A percentile compares a stretch with the other conserved stretches of the same genome.
Evolutionary conservation across 2,329 filamentous ascomycete genomes (phyloP).

Genomic region (Claviceps pazoutovae): DNA sequence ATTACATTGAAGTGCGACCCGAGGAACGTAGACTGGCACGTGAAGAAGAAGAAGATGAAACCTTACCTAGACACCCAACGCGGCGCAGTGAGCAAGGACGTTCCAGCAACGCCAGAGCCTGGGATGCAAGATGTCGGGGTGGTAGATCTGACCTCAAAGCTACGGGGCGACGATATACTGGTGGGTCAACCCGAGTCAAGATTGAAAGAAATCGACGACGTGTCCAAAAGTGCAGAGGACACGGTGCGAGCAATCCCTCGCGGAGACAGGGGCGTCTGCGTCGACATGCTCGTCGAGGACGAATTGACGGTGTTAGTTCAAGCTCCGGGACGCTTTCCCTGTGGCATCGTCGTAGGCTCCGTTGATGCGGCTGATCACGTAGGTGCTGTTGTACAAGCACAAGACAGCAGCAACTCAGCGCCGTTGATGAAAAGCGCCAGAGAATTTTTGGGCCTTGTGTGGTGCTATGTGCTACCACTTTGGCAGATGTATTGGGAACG

Average conservation of each 20-base stretch:
- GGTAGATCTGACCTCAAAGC: neutral
- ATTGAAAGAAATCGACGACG: neutral
- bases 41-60: neutral
- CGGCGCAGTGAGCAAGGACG: neutral
- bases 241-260: neutral
- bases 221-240: neutral
- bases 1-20: constrained; percentile 14
- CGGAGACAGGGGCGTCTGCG: neutral
- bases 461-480: constrained; percentile 5
- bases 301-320: constrained; percentile 5
- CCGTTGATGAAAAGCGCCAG: neutral
- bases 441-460: neutral
- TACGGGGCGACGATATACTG: neutral
- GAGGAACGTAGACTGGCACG: constrained; percentile 7
- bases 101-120: neutral
- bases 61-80: neutral
- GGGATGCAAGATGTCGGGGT: neutral
- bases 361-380: constrained; percentile 1
- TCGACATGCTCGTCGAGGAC: constrained; percentile 2
- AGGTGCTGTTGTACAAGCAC: neutral
- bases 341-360: constrained; percentile 14
- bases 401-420: neutral
- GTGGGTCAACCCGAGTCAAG: neutral
- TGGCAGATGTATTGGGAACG: constrained; percentile 20
- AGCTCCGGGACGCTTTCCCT: constrained; percentile 17